Percentiles rank a stretch among this genome's conserved stretches.
These are phyloP conservation scores for Pseudogymnoascus sp. DNA, from an alignment of 2,329 filamentous ascomycete genomes.

Conservation along the genomic window DNA sequence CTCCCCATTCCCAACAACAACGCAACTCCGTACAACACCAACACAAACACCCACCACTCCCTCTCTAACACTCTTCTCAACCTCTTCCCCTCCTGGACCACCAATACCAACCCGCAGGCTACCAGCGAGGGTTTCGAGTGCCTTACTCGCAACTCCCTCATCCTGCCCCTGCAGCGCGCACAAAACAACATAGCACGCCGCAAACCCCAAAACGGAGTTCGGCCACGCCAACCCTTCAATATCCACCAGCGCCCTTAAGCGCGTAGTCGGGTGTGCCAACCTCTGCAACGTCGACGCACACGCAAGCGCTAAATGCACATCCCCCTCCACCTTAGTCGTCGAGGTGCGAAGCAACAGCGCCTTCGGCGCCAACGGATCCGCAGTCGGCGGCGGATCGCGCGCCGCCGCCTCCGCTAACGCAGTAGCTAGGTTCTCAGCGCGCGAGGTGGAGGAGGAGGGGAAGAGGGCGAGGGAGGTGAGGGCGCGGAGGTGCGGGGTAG, in stretches of 20 bases:
- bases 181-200: conserved; percentile 50
- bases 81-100: conserved; percentile 40
- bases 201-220: conserved; percentile 45
- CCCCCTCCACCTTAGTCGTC: conserved; percentile 30
- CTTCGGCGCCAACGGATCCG: neutral
- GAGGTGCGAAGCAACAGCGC: neutral
- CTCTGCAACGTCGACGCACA: neutral
- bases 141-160: conserved; percentile 36
- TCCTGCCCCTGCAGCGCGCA: conserved; percentile 41
- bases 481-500: conserved; percentile 56
- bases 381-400: neutral
- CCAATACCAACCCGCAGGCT: conserved; percentile 54
- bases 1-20: conserved; percentile 31
- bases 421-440: neutral
- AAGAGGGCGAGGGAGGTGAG: conserved; percentile 51
- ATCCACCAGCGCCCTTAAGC: neutral
- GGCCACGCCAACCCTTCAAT: neutral
- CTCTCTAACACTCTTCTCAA: conserved; percentile 43
- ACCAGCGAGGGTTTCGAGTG: conserved; percentile 48
- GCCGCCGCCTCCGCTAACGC: neutral
- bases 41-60: conserved; percentile 49
- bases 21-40: conserved; percentile 44
- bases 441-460: conserved; percentile 32
- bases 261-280: neutral
- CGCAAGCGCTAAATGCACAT: neutral